Evolutionary conservation across 164 flowering plant genomes (phyloP).

Genomic region (Umbilicus rupestris): DNA sequence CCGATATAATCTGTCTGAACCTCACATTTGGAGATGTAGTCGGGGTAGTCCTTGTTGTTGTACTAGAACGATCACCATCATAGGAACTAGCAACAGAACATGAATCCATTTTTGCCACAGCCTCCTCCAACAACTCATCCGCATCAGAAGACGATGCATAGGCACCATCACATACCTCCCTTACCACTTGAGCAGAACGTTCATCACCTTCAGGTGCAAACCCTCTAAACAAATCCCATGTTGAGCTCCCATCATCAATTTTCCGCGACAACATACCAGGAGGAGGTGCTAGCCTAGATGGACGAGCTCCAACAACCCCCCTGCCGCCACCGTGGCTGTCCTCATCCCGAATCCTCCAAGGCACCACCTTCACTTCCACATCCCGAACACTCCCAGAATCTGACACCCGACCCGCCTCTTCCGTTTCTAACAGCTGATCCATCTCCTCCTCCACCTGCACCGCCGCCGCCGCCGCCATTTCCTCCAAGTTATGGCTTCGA

Average conservation of each 20-base stretch:
- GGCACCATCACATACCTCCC: background rate
- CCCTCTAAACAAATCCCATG: constrained; percentile 57
- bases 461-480: background rate
- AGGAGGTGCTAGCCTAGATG: constrained; percentile 62
- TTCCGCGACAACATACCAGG: constrained; percentile 30
- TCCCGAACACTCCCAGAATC: background rate
- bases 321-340: constrained; percentile 1
- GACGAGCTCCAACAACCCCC: constrained; percentile 76
- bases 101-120: constrained; percentile 25
- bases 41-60: constrained; percentile 41
- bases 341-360: constrained; percentile 3
- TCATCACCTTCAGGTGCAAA: constrained; percentile 23
- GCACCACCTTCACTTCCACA: constrained; percentile 2
- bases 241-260: constrained; percentile 30
- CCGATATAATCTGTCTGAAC: constrained; percentile 25
- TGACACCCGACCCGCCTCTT: background rate
- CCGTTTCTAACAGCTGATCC: too few relatives aligned
- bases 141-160: background rate
- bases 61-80: constrained; percentile 68
- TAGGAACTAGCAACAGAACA: constrained; percentile 47
- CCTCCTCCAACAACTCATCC: constrained; percentile 16
- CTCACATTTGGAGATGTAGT: constrained; percentile 58
- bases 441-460: background rate
- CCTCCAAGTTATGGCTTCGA: constrained; percentile 8
- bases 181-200: background rate